Evolutionary conservation across 2,329 filamentous ascomycete genomes (phyloP).

Genomic region (Trichoderma breve): DNA sequence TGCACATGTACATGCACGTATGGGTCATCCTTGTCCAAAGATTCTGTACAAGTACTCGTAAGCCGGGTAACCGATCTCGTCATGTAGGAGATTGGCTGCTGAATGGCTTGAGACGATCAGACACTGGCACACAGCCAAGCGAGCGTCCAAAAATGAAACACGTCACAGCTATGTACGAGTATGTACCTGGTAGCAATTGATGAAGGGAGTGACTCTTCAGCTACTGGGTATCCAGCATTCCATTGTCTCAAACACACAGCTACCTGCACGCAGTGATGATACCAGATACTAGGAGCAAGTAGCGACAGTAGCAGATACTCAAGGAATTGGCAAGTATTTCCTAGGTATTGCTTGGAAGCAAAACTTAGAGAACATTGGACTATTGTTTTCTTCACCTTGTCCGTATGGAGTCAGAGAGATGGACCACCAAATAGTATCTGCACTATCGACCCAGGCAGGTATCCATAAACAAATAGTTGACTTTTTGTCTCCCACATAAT

Average conservation of each 20-base stretch:
- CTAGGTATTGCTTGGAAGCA: not conserved
- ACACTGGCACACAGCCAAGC: not conserved
- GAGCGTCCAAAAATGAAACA: not conserved
- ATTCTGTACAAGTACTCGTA: not conserved
- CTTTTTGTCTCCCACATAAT: not conserved
- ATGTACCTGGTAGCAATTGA: not conserved
- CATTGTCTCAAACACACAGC: not conserved
- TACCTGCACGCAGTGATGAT: not conserved
- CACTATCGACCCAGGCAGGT: not conserved
- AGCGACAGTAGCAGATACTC: not conserved
- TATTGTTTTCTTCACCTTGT: not conserved
- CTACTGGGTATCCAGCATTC: not conserved
- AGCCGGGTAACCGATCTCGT: not conserved
- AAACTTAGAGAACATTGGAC: not conserved
- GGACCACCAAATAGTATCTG: not conserved
- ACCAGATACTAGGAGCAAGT: not conserved
- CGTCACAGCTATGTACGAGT: too few relatives aligned
- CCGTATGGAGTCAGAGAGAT: not conserved
- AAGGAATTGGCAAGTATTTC: not conserved
- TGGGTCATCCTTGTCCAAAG: not conserved
- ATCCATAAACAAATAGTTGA: not conserved
- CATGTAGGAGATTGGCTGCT: not conserved
- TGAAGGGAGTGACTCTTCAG: not conserved
- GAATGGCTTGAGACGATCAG: not conserved
- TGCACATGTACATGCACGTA: not conserved